phyloP scores from a whole-genome alignment of 2,329 filamentous ascomycete species.

The Curvularia lunata region DNA sequence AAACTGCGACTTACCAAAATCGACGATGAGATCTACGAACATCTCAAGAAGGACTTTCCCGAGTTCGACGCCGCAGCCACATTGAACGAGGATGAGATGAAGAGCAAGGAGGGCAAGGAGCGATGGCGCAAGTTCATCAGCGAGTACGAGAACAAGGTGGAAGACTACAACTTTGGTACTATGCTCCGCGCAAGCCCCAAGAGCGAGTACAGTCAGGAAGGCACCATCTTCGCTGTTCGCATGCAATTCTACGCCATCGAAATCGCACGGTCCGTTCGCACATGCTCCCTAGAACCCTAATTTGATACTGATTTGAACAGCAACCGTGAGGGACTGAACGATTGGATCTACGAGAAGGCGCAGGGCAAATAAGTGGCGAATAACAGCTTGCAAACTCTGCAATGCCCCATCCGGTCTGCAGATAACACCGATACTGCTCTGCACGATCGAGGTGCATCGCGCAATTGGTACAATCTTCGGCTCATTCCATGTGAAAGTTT shows the following conservation, averaged over 20 bases:
- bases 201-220: slow-evolving; percentile 83
- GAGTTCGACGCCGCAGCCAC: slow-evolving; percentile 84
- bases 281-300: neutral
- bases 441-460: slow-evolving; percentile 10
- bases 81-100: slow-evolving; percentile 93
- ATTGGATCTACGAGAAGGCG: slow-evolving; percentile 92
- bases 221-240: slow-evolving; percentile 85
- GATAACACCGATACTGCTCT: slow-evolving; percentile 2
- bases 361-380: slow-evolving; percentile 52
- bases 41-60: slow-evolving; percentile 86
- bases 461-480: slow-evolving; percentile 9
- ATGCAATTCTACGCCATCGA: slow-evolving; percentile 88
- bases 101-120: slow-evolving; percentile 95
- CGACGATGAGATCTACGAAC: slow-evolving; percentile 92
- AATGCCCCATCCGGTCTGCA: neutral
- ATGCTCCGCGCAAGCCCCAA: slow-evolving; percentile 82
- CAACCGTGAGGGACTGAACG: slow-evolving; percentile 88
- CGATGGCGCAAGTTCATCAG: slow-evolving; percentile 94
- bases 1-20: slow-evolving; percentile 87
- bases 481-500: slow-evolving; percentile 1
- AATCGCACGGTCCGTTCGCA: slow-evolving; percentile 65
- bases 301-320: slow-evolving; percentile 49
- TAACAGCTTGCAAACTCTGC: neutral
- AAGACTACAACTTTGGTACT: slow-evolving; percentile 98
- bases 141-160: slow-evolving; percentile 90